Base-by-base conservation (phyloP, 768 basidiomycete genomes). In the Trametes cinnabarina region DNA sequence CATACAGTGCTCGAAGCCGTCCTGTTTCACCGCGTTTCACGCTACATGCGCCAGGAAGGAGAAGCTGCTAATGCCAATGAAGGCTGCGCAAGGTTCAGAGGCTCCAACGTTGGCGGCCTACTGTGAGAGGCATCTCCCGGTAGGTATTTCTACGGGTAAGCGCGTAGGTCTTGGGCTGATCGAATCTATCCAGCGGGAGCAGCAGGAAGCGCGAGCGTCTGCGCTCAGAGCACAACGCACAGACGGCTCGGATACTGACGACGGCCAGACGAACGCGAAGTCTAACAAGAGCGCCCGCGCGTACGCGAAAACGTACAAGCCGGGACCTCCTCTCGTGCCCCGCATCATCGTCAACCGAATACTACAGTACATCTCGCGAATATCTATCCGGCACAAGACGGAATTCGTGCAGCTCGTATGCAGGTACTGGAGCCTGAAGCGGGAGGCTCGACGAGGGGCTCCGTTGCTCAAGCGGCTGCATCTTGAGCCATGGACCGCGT, bases 401-500 rank as follows among this genome's bases (percentile, higher is more conserved):
- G 87, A 90, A 43, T 91, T 95, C 54, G 73, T 98, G 12, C 80
- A 85, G 47, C 72, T 84, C 66, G 78, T 94, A 30, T 95, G 91
- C 66, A 83, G 85, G 67, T 99, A 98, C 68, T 99, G 97, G 97
- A 98, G 97, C 73, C 71, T 99, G 71, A 98, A 99, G 74, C 78
- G 97, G 4, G 96, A 98, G 69, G 92, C 86, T 1, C 81, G 97
- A 60, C 74, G 96, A 39, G 97, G 97, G 4, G 97, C 97, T 9
- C 96, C 97, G 11, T 72, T 98, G 59, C 72, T 99, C 63, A 98
- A 98, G 73, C 70, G 97, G 51, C 69, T 99, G 56, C 94, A 99
- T 74, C 76, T 98, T 25, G 96, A 99, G 75, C 96, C 97, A 0
- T 98, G 97, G 97, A 98, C 95, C 0, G 92, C 92, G 3, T 84